These are phyloP conservation scores for Aspergillus puulaauensis DNA, from an alignment of 2,329 filamentous ascomycete species.

Conservation along the genomic window DNA sequence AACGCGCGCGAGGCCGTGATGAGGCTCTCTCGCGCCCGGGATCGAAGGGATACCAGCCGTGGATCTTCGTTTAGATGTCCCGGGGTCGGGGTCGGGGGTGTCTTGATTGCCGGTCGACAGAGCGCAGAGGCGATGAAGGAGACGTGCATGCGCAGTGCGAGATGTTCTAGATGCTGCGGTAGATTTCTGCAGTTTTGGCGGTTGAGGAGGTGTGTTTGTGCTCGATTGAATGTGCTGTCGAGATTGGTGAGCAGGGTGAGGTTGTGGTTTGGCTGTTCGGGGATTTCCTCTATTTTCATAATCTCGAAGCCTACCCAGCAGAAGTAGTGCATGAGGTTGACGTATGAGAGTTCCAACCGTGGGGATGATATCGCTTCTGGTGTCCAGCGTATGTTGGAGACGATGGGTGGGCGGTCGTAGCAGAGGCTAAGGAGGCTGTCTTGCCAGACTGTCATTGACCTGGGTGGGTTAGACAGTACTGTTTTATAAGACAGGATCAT, in stretches of 20 bases:
- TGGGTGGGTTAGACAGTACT: constrained; percentile 2
- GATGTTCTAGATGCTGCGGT: constrained; percentile 54
- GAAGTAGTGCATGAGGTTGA: constrained; percentile 29
- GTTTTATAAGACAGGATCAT: background rate
- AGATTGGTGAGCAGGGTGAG: constrained; percentile 42
- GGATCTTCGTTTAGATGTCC: constrained; percentile 1
- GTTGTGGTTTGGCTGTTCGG: constrained; percentile 12
- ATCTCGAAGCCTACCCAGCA: constrained; percentile 27
- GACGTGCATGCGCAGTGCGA: constrained; percentile 56
- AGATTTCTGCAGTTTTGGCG: constrained; percentile 35
- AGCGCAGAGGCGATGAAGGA: constrained; percentile 58
- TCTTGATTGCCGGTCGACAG: constrained; percentile 56
- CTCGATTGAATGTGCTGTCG: constrained; percentile 48
- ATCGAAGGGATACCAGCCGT: constrained; percentile 16
- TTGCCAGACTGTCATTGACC: constrained; percentile 36
- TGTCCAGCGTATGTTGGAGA: constrained; percentile 26
- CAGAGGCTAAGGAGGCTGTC: constrained; percentile 35
- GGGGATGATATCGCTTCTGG: constrained; percentile 15
- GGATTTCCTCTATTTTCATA: constrained; percentile 46
- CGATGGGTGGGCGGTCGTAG: constrained; percentile 34
- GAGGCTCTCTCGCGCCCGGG: constrained; percentile 25
- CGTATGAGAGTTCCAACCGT: constrained; percentile 20
- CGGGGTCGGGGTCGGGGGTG: background rate
- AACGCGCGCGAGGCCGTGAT: constrained; percentile 31
- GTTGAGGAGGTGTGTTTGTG: constrained; percentile 50